A percentile compares a stretch with the other conserved stretches of the same genome.
Evolutionary conservation across 1,139 yeast genomes (phyloP).

Genomic region (Yamadazyma dendronema): DNA sequence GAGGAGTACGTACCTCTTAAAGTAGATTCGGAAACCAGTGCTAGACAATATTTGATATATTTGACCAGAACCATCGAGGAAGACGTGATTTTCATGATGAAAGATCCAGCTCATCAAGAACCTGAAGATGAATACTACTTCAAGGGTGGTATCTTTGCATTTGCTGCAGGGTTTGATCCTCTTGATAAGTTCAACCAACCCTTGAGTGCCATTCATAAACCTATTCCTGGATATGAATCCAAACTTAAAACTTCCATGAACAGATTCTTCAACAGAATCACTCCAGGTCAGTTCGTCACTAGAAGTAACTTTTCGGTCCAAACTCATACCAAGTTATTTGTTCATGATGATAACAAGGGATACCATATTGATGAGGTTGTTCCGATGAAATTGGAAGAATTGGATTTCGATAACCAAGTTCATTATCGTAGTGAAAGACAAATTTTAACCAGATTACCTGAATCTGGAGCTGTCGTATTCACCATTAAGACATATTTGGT

Average conservation of each 20-base stretch:
- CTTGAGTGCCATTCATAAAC: conserved; percentile 54
- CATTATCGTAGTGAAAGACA: conserved; percentile 65
- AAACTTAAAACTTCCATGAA: conserved; percentile 62
- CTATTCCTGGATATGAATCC: conserved; percentile 59
- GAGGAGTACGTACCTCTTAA: conserved; percentile 34
- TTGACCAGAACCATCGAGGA: conserved; percentile 59
- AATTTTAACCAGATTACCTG: conserved; percentile 55
- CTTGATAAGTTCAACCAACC: conserved; percentile 52
- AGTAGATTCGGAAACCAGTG: conserved; percentile 19
- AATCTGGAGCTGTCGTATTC: conserved; percentile 52
- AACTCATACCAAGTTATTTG: conserved; percentile 49
- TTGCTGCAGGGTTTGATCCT: conserved; percentile 79
- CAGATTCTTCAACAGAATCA: conserved; percentile 50
- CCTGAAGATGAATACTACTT: conserved; percentile 57
- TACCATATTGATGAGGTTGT: conserved; percentile 29
- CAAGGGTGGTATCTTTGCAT: conserved; percentile 64
- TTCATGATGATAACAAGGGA: conserved; percentile 53
- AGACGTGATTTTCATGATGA: conserved; percentile 59
- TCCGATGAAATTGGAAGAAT: conserved; percentile 30
- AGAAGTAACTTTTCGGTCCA: conserved; percentile 65
- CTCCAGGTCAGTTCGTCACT: conserved; percentile 53
- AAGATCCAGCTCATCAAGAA: conserved; percentile 39
- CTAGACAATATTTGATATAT: conserved; percentile 37
- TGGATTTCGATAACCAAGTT: conserved; percentile 55
- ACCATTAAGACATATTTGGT: conserved; percentile 64